Conservation (phyloP, 495 filamentous ascomycete species). For the Astrocystis sublimbata region DNA sequence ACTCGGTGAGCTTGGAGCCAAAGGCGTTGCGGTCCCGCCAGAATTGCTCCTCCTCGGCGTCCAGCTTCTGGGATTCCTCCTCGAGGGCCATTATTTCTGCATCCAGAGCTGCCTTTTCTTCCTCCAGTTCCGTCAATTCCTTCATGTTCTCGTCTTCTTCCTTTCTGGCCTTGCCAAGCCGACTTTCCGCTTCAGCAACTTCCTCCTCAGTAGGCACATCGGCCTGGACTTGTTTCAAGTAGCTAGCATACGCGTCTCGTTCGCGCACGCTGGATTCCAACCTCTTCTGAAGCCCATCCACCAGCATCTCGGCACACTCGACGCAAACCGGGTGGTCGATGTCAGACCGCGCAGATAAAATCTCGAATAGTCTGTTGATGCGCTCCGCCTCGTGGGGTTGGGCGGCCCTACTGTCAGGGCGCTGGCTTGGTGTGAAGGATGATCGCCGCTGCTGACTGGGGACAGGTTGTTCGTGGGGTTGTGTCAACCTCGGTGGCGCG, state of each 20-base stretch:
- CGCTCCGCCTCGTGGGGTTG: constrained; percentile 77
- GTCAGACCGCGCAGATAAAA: constrained; percentile 87
- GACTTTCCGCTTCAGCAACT: constrained; percentile 65
- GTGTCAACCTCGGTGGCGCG: constrained; percentile 53
- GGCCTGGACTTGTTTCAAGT: constrained; percentile 75
- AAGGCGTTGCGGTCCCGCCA: constrained; percentile 91
- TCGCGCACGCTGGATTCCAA: constrained; percentile 73
- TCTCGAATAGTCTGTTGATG: constrained; percentile 80
- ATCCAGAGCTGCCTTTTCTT: constrained; percentile 77
- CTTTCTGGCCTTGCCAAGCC: constrained; percentile 58
- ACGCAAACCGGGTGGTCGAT: constrained; percentile 94
- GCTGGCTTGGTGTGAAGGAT: constrained; percentile 27
- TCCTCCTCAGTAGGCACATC: constrained; percentile 79
- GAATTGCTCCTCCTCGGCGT: constrained; percentile 81
- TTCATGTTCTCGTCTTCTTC: constrained; percentile 67
- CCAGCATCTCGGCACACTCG: constrained; percentile 87
- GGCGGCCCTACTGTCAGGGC: constrained; percentile 40
- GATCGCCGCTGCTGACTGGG: constrained; percentile 25
- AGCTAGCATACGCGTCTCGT: constrained; percentile 86
- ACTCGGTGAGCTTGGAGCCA: constrained; percentile 69
- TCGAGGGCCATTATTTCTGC: constrained; percentile 76
- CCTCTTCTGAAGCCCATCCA: constrained; percentile 81
- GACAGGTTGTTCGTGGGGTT: constrained; percentile 20
- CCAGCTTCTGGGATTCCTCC: constrained; percentile 73
- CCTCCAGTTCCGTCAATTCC: constrained; percentile 73